phyloP scores from a whole-genome alignment of 2,329 filamentous ascomycete species.

The Arthrobotrys sphaeroides region DNA sequence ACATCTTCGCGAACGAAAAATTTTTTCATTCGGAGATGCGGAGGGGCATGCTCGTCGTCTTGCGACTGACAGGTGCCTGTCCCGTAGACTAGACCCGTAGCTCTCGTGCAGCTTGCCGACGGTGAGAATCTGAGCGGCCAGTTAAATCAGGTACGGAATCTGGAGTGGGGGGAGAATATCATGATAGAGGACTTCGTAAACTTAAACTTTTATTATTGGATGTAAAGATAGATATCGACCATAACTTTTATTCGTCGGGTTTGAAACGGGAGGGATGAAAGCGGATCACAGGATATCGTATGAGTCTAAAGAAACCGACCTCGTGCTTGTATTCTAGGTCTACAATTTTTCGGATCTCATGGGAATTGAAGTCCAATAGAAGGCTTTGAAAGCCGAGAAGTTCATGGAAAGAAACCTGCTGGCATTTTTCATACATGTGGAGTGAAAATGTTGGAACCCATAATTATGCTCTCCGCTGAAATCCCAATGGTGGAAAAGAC shows the following conservation, averaged over 20 bases:
- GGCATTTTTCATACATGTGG: slow-evolving; percentile 25
- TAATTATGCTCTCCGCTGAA: slow-evolving; percentile 8
- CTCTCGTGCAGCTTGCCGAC: slow-evolving; percentile 40
- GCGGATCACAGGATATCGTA: slow-evolving; percentile 7
- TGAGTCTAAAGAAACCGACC: slow-evolving; percentile 12
- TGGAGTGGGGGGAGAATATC: slow-evolving; percentile 19
- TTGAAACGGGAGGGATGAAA: background rate
- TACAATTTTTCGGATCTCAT: background rate
- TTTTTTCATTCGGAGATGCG: slow-evolving; percentile 23
- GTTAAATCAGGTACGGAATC: slow-evolving; percentile 8
- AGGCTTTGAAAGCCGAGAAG: slow-evolving; percentile 13
- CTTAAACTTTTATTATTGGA: slow-evolving; percentile 31
- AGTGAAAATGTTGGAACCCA: slow-evolving; percentile 26
- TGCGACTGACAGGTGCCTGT: slow-evolving; percentile 30
- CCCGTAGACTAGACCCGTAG: slow-evolving; percentile 21
- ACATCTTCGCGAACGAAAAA: slow-evolving; percentile 17
- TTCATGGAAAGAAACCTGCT: slow-evolving; percentile 4
- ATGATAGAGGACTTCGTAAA: background rate
- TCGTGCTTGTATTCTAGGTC: slow-evolving; percentile 23
- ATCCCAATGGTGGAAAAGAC: slow-evolving; percentile 7
- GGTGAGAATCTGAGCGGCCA: background rate
- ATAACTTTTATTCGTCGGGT: slow-evolving; percentile 21
- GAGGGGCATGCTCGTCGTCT: slow-evolving; percentile 19
- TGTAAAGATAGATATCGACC: slow-evolving; percentile 5
- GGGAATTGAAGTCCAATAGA: slow-evolving; percentile 16